Evolutionary conservation across 495 filamentous ascomycete genomes (phyloP), one percentile per base, ranked within the genome.

Genomic region (Hyaloscypha finlandica): DNA sequence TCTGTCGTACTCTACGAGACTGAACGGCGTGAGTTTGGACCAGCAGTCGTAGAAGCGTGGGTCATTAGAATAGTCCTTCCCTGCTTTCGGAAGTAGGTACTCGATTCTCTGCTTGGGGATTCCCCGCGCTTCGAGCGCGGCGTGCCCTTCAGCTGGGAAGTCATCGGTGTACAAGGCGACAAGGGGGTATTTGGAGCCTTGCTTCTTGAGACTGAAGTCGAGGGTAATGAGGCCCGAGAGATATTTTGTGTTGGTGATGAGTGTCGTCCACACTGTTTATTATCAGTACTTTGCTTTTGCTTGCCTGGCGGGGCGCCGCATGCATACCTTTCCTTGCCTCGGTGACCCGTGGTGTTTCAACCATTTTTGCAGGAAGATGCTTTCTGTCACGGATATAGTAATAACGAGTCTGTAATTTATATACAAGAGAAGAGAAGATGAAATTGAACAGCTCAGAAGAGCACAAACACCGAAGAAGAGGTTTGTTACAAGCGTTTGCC

Each of bases 41-140:
- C 92, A 96, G 82, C 86, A 89, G 70, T 93, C 91, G 75, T 90
- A 87, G 80, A 96, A 94, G 39, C 92, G 84, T 56, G 84, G 81
- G 72, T 94, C 90, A 52, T 89, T 82, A 67, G 70, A 76, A 75
- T 79, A 89, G 75, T 88, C 82, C 64, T 87, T 88, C 37, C 78
- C 70, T 0, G 77, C 73, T 0, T 79, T 79, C 0, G 91, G 91
- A 8, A 87, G 76, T 1, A 94, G 82, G 73, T 89, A 87, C 0
- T 83, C 80, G 64, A 92, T 81, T 42, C 77, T 84, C 71, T 87
- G 82, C 55, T 82, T 84, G 30, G 85, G 77, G 60, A 94, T 92
- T 6, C 83, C 81, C 35, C 91, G 84, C 0, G 79, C 74, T 45
- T 86, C 82, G 45, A 94, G 85, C 35, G 89, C 89, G 33, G 75